Base-by-base conservation (phyloP, 2,329 filamentous ascomycete genomes). In the Annulohypoxylon truncatum region DNA sequence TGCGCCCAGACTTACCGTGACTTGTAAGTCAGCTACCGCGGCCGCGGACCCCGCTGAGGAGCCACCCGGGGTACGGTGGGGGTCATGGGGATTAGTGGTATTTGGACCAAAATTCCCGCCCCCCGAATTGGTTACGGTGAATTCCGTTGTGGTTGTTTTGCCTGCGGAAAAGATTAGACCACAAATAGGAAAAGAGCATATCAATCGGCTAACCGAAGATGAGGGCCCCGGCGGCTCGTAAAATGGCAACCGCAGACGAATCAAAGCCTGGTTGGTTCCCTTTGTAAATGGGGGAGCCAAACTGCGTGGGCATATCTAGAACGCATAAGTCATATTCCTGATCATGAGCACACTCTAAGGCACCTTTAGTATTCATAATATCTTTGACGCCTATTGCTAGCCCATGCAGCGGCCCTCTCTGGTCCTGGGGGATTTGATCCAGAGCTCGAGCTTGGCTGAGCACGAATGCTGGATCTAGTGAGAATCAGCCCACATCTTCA, bases 291-390 rank as follows among this genome's bases (percentile, higher is more conserved):
- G 48, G 48, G n/a, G 48, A 52, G 18, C 48, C 48, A 52, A 24
- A 38, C 20, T 52, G 18, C 3, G 48, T 52, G 4, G 48, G 48
- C 48, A 52, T 52, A 38, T 52, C 48, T 52, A 20, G 10, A 2
- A 33, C 10, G 47, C 47, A 20, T 51, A 51, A 51, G 47, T 18
- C 24, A 35, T 50, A 6, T 24, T 50, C 1, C 48, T 13, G 6
- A 15, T 38, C 13, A 24, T 38, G 4, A 13, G 10, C 6, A 26
- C 18, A 12, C 13, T 12, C 10, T 9, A 9, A 10, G n/a, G 12
- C 24, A 51, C 48, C 48, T 38, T 52, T 52, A 15, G 48, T 52
- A 52, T 38, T 24, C n/a, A 52, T 52, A 8, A 18, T 38, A 52
- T 52, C 48, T 26, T 52, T 52, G 3, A 52, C 7, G 20, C 48